Evolutionary conservation across 805 yeast genomes (phyloP).

Genomic region (Yarrowia osloensis): DNA sequence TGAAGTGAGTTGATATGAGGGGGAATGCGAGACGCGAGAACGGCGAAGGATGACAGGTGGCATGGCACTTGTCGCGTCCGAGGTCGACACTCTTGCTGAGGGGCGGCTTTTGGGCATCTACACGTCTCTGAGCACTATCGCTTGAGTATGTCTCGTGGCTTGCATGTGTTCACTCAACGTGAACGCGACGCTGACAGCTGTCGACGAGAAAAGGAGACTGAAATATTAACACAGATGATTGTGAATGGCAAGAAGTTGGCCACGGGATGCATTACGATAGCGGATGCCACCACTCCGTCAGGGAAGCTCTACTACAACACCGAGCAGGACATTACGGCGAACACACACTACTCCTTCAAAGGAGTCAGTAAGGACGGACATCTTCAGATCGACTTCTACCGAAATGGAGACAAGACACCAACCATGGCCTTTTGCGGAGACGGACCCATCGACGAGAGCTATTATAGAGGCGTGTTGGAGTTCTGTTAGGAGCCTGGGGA

Average conservation of each 20-base stretch:
- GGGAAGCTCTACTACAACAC: constrained; percentile 37
- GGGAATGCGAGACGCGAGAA: background rate
- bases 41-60: background rate
- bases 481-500: constrained; percentile 24
- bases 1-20: constrained; percentile 32
- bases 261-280: constrained; percentile 33
- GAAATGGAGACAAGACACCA: constrained; percentile 32
- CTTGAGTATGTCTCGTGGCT: background rate
- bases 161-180: background rate
- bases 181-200: background rate
- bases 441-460: constrained; percentile 28
- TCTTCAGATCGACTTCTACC: constrained; percentile 33
- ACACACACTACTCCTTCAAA: constrained; percentile 34
- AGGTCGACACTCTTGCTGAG: background rate
- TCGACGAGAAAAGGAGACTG: constrained; percentile 1
- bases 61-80: background rate
- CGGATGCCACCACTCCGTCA: constrained; percentile 12
- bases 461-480: constrained; percentile 35
- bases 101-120: background rate
- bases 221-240: constrained; percentile 36
- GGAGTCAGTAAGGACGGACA: constrained; percentile 33
- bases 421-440: constrained; percentile 33
- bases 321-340: constrained; percentile 34
- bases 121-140: no score
- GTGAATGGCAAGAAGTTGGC: constrained; percentile 34